Conservation (phyloP, 108 stramenopile genomes). For the Cyclotella cryptica region DNA sequence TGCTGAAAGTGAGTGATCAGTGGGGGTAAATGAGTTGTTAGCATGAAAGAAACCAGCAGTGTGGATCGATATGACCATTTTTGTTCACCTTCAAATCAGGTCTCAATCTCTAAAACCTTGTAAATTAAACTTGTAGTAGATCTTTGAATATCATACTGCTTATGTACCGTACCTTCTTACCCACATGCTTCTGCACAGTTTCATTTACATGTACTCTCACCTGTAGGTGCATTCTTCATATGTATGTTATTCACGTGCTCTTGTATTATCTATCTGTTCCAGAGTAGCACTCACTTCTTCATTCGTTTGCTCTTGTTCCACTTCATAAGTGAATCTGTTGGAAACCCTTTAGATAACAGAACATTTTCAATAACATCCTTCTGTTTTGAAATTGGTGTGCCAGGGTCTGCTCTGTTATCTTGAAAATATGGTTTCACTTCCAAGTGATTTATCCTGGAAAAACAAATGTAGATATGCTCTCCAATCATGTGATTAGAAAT, state of each 20-base stretch:
- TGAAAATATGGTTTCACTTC: no score
- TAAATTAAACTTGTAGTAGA: no score
- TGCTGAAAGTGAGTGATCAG: not conserved
- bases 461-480: no score
- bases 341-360: conserved; percentile 14
- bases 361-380: no score
- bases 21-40: not conserved
- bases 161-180: no score
- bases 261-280: not conserved
- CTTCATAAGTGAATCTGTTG: not conserved
- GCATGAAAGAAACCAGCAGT: not conserved
- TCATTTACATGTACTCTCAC: not conserved
- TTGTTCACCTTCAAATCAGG: no score
- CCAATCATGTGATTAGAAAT: no score
- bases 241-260: conserved; percentile 3
- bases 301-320: conserved; percentile 11
- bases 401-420: no score
- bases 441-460: no score
- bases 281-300: not conserved
- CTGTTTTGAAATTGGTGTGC: no score
- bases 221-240: not conserved
- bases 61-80: not conserved
- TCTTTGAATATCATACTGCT: no score
- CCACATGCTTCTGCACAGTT: not conserved
- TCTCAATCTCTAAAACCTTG: no score